Percentiles rank a stretch among this genome's conserved stretches.
These are phyloP conservation scores for Yamadazyma dendronema DNA, from an alignment of 1,139 yeast genomes.

Conservation along the genomic window DNA sequence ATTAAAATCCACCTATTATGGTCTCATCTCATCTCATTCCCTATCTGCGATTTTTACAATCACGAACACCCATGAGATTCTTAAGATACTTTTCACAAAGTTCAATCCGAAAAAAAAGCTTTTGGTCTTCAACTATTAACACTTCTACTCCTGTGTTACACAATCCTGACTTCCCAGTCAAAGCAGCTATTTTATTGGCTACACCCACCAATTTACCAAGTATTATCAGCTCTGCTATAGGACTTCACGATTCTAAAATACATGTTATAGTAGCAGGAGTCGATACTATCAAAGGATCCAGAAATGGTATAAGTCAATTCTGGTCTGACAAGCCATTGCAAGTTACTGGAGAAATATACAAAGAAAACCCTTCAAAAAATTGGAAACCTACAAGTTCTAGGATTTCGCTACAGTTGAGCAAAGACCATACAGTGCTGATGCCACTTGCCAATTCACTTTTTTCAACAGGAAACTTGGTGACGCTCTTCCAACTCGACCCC, in stretches of 20 bases:
- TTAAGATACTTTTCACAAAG: constrained; percentile 7
- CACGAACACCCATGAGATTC: not conserved
- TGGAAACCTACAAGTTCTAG: constrained; percentile 36
- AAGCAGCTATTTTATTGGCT: constrained; percentile 33
- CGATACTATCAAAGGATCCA: constrained; percentile 42
- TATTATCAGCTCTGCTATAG: constrained; percentile 32
- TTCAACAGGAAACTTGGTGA: constrained; percentile 33
- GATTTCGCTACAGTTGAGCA: constrained; percentile 21
- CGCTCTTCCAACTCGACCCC: constrained; percentile 38
- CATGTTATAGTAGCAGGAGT: constrained; percentile 50
- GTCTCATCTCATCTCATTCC: not conserved
- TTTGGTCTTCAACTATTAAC: constrained; percentile 20
- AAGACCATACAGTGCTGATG: constrained; percentile 20
- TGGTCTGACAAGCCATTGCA: constrained; percentile 40
- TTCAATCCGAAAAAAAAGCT: not conserved
- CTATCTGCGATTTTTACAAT: not conserved
- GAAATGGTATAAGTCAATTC: constrained; percentile 47
- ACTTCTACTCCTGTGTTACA: constrained; percentile 14
- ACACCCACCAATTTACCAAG: constrained; percentile 43
- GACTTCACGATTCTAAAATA: constrained; percentile 24
- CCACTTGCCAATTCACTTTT: constrained; percentile 43
- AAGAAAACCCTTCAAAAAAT: constrained; percentile 25
- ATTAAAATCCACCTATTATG: not conserved
- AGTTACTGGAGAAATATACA: constrained; percentile 23
- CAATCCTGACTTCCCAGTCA: constrained; percentile 19